Evolutionary conservation across 352 stramenopile genomes (phyloP), one percentile per base, ranked within the genome.

Genomic region (Heterotrichella gracilis): DNA sequence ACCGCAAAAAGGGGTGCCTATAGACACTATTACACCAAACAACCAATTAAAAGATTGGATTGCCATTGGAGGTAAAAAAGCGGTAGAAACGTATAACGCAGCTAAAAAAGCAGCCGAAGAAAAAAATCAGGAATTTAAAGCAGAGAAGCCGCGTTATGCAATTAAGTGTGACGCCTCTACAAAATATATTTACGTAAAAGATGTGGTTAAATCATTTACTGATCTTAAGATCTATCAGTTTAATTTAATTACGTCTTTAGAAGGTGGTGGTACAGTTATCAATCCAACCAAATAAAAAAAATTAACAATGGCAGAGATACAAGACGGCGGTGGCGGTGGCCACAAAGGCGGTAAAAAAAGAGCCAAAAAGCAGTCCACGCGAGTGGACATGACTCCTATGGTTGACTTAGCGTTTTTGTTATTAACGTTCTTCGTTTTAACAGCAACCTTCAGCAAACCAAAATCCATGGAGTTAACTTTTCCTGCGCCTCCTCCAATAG

Each of bases 231-330:
- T 53, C 32, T 53, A 53, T 53, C 32, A 53, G 32, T 53, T 53
- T 53, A 53, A 53, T n/a, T n/a, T 53, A 9, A 53, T 53, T n/a
- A 53, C 32, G 9, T 53, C 32, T 17, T 53, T 53, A 53, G 32
- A 53, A 53, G 32, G 32, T 53, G 32, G 32, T n/a, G 32, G 32
- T 53, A 53, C 32, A 53, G 32, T 53, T 53, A 53, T 53, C 9
- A n/a, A 53, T 53, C 32, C 32, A 53, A n/a, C n/a, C n/a, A 53
- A n/a, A 53, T 53, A 53, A 53, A 53, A 53, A n/a, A 53, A 53
- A 17, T 53, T 17, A 53, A 53, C 32, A 53, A 53, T 53, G 32
- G 32, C 32, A 53, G 32, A 53, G n/a, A 53, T 53, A 53, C 9
- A 9, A 53, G 32, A 53, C 9, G 32, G 32, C 32, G 32, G 32